A percentile compares a stretch with the other conserved stretches of the same genome.
Conservation (phyloP, 2,329 filamentous ascomycete species). For the Monilinia vaccinii-corymbosi region DNA sequence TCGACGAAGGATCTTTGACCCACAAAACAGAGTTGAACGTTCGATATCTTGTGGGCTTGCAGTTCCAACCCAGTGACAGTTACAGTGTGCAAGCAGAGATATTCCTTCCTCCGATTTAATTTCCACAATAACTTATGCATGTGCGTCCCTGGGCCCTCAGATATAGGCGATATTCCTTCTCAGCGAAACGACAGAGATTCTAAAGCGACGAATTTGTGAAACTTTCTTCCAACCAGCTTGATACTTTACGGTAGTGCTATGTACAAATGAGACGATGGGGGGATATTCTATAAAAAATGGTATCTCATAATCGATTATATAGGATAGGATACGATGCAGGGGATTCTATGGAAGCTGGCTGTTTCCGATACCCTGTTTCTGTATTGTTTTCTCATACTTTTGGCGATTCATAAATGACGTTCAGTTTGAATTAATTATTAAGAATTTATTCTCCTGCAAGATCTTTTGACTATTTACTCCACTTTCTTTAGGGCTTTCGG, state of each 20-base stretch:
- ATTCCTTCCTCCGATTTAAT: no score
- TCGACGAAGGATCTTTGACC: neutral
- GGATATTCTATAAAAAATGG: no score
- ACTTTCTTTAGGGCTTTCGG: neutral
- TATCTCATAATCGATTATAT: neutral
- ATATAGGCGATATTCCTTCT: neutral
- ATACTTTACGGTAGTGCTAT: neutral
- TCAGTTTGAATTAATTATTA: neutral
- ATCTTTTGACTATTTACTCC: fast-evolving
- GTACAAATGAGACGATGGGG: neutral
- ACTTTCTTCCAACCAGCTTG: neutral
- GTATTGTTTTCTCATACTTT: neutral
- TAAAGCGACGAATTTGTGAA: no score
- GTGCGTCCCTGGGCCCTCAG: neutral
- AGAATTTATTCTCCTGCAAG: neutral
- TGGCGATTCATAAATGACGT: no score
- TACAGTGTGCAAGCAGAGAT: neutral
- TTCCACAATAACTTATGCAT: neutral
- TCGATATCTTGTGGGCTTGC: neutral
- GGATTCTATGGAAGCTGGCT: neutral
- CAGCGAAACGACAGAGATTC: neutral
- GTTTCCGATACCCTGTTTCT: neutral
- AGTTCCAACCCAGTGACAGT: neutral
- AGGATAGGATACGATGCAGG: neutral
- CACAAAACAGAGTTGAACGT: neutral